Conservation (phyloP, 169 alveolate genomes). For the Cryptosporidium ubiquitum region DNA sequence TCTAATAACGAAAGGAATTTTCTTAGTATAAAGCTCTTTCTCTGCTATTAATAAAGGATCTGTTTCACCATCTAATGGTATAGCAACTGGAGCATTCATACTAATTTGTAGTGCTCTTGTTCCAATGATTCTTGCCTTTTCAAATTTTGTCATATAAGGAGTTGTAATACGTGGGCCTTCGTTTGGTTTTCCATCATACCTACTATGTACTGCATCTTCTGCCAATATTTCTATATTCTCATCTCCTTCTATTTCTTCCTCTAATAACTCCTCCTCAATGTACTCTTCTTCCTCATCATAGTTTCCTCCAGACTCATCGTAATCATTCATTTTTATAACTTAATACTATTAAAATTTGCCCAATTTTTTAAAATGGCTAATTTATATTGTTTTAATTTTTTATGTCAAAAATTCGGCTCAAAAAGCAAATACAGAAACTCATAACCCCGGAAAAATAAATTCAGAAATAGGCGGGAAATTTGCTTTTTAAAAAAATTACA, state of each 20-base stretch:
- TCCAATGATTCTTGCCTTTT: conserved; percentile 99
- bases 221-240: conserved; percentile 64
- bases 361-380: neutral
- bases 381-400: neutral
- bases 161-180: conserved; percentile 90
- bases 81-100: conserved; percentile 97
- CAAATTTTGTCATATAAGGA: conserved; percentile 97
- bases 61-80: conserved; percentile 91
- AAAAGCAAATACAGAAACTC: neutral
- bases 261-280: conserved; percentile 44
- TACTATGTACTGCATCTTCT: conserved; percentile 37
- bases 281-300: conserved; percentile 69
- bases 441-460: conserved; percentile 6
- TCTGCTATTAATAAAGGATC: conserved; percentile 99
- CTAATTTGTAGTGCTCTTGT: conserved; percentile 99
- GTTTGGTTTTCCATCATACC: conserved; percentile 58
- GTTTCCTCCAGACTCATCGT: conserved; percentile 68
- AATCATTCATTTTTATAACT: conserved; percentile 35
- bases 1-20: conserved; percentile 97
- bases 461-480: neutral
- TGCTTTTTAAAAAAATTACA: neutral
- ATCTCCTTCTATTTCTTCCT: conserved; percentile 64
- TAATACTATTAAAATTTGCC: neutral
- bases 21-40: conserved; percentile 95
- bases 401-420: neutral